Evolutionary conservation across 2,329 filamentous ascomycete genomes (phyloP).

Genomic region (Clonostachys chloroleuca): DNA sequence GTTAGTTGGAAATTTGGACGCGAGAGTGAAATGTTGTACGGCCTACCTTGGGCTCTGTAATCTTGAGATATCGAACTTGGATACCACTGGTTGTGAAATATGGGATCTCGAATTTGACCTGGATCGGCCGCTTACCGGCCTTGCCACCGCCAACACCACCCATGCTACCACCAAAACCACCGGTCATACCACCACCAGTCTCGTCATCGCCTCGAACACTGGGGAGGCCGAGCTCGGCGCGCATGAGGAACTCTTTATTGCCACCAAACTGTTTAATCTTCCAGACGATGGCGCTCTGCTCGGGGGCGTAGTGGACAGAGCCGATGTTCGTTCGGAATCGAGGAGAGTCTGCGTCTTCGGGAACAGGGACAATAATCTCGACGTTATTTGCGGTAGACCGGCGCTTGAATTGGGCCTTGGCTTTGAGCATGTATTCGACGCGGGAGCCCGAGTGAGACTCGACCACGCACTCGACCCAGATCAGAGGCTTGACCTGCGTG

Average conservation of each 20-base stretch:
- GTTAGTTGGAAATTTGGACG: neutral
- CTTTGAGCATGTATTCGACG: conserved; percentile 99
- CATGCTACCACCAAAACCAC: conserved; percentile 95
- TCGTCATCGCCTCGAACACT: conserved; percentile 95
- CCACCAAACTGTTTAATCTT: conserved; percentile 99
- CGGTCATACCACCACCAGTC: conserved; percentile 94
- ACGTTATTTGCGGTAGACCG: conserved; percentile 98
- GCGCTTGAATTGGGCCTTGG: conserved; percentile 95
- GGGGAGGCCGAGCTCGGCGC: conserved; percentile 88
- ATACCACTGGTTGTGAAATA: conserved; percentile 99
- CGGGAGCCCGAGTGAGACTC: conserved; percentile 92
- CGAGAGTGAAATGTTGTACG: neutral
- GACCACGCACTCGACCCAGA: conserved; percentile 98
- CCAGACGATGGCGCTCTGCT: conserved; percentile 97
- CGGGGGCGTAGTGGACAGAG: conserved; percentile 93
- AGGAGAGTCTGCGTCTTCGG: conserved; percentile 93
- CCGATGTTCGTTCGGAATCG: conserved; percentile 97
- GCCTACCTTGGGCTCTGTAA: conserved; percentile 95
- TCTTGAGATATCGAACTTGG: conserved; percentile 97
- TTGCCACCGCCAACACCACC: conserved; percentile 82
- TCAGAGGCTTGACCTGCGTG: conserved; percentile 95
- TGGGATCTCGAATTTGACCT: conserved; percentile 99
- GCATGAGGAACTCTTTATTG: conserved; percentile 98
- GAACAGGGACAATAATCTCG: conserved; percentile 94
- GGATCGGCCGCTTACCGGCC: conserved; percentile 88